Evolutionary conservation across 1,139 yeast species (phyloP).

Genomic region (Suhomyces panamericanus): DNA sequence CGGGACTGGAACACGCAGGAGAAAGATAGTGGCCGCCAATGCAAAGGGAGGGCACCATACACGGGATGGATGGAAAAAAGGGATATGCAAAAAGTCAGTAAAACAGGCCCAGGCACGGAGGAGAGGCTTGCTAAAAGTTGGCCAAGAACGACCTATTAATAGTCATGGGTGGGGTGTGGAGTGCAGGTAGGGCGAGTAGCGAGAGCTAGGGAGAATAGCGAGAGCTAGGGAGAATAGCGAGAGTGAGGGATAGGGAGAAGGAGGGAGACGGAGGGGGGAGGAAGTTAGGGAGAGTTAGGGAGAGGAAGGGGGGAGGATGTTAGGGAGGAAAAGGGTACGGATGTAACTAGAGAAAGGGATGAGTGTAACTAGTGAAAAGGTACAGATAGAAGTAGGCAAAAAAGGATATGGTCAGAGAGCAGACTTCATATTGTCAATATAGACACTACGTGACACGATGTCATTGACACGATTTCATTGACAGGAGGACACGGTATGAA

Average conservation of each 20-base stretch:
- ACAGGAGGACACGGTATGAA: no score
- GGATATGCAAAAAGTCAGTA: slow-evolving; percentile 5
- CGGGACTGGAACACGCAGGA: not conserved
- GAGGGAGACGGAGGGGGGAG: not conserved
- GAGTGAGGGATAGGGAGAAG: not conserved
- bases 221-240: not conserved
- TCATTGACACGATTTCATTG: no score
- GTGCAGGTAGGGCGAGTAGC: not conserved
- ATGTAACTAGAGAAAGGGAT: not conserved
- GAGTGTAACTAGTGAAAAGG: no score
- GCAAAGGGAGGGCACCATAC: slow-evolving; percentile 4
- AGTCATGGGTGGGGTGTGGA: slow-evolving; percentile 2
- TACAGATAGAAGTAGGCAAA: no score
- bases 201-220: not conserved
- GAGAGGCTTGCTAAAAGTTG: slow-evolving; percentile 7
- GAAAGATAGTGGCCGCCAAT: slow-evolving; percentile 1
- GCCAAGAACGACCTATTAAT: slow-evolving; percentile 8
- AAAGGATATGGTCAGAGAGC: no score
- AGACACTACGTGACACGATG: no score
- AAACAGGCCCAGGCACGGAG: not conserved
- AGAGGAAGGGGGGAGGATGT: not conserved
- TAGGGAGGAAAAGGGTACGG: not conserved
- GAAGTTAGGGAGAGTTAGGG: not conserved
- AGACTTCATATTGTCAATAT: no score
- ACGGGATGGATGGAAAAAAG: slow-evolving; percentile 8